phyloP scores from a whole-genome alignment of 768 basidiomycete genomes.

The Suillus variegatus region DNA sequence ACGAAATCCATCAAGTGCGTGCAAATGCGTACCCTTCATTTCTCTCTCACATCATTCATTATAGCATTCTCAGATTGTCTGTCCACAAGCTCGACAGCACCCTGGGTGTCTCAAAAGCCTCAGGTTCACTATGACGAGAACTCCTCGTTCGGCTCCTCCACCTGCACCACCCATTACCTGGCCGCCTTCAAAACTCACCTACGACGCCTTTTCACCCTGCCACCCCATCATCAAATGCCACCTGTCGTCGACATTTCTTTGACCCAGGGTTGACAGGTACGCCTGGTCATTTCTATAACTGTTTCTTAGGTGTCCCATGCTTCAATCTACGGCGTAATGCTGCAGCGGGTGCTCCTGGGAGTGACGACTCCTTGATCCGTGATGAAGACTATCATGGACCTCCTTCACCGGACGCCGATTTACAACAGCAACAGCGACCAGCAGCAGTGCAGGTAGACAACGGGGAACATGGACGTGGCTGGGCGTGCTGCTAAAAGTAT shows the following conservation, averaged over 20 bases:
- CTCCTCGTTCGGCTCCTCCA: not conserved
- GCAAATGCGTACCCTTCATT: not conserved
- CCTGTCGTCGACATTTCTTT: not conserved
- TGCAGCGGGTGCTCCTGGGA: not conserved
- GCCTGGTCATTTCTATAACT: not conserved
- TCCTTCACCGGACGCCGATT: not conserved
- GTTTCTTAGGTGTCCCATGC: not conserved
- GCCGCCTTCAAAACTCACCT: not conserved
- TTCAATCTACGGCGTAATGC: not conserved
- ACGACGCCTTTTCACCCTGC: not conserved
- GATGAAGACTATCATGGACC: not conserved
- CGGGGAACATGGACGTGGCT: not conserved
- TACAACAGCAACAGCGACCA: not conserved
- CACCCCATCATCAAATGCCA: not conserved
- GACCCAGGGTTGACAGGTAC: not conserved
- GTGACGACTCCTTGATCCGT: not conserved
- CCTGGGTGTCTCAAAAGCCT: not conserved
- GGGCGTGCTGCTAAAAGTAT: not conserved
- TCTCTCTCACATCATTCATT: not conserved
- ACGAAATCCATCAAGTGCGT: not conserved
- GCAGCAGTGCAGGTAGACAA: not conserved
- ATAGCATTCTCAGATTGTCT: not conserved
- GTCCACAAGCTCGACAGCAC: not conserved
- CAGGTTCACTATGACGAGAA: not conserved
- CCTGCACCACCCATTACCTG: not conserved